Conservation (phyloP, 805 yeast genomes). For the Myxozyma udenii region DNA sequence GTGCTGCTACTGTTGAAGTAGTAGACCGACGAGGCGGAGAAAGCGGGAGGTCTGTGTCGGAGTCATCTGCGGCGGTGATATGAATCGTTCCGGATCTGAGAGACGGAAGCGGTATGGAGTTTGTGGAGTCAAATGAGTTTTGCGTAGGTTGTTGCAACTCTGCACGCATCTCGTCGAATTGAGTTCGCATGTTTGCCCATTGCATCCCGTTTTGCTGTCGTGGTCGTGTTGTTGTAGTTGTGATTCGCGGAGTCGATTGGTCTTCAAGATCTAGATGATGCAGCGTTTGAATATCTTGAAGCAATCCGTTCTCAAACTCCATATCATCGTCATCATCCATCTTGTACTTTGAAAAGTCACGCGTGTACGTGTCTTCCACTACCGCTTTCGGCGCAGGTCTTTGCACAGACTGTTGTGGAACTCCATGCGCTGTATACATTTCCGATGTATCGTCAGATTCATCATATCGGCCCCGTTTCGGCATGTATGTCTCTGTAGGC, state of each 20-base stretch:
- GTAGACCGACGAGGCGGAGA: too few species aligned
- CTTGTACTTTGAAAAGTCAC: constrained; percentile 4
- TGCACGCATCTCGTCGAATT: constrained; percentile 23
- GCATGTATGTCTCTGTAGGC: not conserved
- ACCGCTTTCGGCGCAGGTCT: not conserved
- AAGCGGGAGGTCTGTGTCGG: constrained; percentile 7
- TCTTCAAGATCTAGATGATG: constrained; percentile 14
- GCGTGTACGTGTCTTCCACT: not conserved
- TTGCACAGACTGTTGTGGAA: not conserved
- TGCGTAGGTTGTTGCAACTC: constrained; percentile 5
- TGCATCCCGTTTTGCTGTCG: constrained; percentile 4
- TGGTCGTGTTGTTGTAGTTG: not conserved
- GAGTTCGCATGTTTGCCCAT: constrained; percentile 27
- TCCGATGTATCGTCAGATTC: not conserved
- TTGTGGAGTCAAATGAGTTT: constrained; percentile 14
- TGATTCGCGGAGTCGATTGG: constrained; percentile 19
- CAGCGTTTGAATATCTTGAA: constrained; percentile 1
- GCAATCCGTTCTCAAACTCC: not conserved
- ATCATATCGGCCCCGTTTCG: not conserved
- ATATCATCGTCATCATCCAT: constrained; percentile 8
- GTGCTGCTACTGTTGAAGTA: too few species aligned
- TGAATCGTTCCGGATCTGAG: not conserved
- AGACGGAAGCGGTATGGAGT: constrained; percentile 11
- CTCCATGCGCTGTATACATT: not conserved
- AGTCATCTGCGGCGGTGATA: not conserved